Base-by-base conservation (phyloP, 176 grass and related monocot genomes). In the Pontederia crassipes region DNA sequence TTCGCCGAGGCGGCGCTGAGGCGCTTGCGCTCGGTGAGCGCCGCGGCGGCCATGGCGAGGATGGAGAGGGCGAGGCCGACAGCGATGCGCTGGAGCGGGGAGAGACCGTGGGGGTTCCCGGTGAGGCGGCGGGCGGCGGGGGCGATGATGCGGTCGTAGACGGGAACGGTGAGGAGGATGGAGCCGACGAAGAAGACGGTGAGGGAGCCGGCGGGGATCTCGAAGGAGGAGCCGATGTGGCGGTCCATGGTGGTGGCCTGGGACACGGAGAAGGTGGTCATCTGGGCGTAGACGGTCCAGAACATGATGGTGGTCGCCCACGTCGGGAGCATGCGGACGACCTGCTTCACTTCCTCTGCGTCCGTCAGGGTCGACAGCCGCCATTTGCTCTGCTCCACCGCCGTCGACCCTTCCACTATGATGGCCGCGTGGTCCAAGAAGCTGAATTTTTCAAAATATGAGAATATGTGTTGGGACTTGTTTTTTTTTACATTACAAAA, bases 261-360 rank as follows among this genome's bases (percentile, higher is more conserved):
- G 1, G 90, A 83, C 9, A 98, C 90, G 13, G 90, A 95, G 77
- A 95, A 98, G 45, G 87, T 98, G 45, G 81, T 89, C 85, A 95
- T 89, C 74, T 95, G 90, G 10, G 90, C 90, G 52, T 95, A 89
- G 7, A 89, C 71, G 0, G 82, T 95, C 85, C 90, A 95, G 85
- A 95, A 95, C 24, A 86, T 72, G 47, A 94, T 87, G 24, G 89
- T 88, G 20, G 89, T 88, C 11, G 89, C 89, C 89, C 89, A 94
- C 0, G 68, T 85, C 5, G 89, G 89, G 8, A 94, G 75, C 89
- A 94, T 88, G 1, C 84, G 84, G 46, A 87, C 17, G 12, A 94
- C 81, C 46, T 84, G 80, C 75, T 94, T 94, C 67, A 94, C 89
- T 73, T 94, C 89, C 72, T 94, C 89, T 49, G 87, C 89, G 17